Evolutionary conservation across 2,329 filamentous ascomycete genomes (phyloP).

Genomic region (Colletotrichum sp.): DNA sequence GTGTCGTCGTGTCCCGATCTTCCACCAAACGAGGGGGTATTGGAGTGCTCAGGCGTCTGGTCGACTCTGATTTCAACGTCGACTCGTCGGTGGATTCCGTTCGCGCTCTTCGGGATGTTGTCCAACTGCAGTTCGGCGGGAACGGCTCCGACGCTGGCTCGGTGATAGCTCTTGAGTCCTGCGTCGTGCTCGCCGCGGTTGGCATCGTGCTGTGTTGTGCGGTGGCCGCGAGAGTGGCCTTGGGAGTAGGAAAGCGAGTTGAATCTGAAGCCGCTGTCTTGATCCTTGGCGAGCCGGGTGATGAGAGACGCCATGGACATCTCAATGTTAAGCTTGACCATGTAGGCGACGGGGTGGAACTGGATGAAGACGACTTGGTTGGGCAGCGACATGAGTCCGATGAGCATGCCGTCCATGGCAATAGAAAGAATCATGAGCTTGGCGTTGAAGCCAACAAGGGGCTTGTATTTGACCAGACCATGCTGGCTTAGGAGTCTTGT

Average conservation of each 20-base stretch:
- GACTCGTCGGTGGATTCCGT: neutral
- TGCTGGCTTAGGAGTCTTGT: slow-evolving; percentile 49
- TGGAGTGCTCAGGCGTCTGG: neutral
- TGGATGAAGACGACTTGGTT: slow-evolving; percentile 48
- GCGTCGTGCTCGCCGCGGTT: neutral
- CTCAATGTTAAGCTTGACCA: slow-evolving; percentile 61
- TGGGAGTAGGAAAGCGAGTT: slow-evolving; percentile 15
- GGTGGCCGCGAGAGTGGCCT: neutral
- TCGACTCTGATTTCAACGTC: slow-evolving; percentile 11
- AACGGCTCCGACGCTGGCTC: neutral
- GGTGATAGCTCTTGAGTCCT: slow-evolving; percentile 1
- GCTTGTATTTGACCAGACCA: slow-evolving; percentile 55
- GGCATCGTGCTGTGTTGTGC: neutral
- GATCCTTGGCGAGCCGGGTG: slow-evolving; percentile 30
- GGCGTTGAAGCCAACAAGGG: slow-evolving; percentile 54
- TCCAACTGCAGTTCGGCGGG: neutral
- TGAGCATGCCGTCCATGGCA: slow-evolving; percentile 49
- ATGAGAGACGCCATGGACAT: slow-evolving; percentile 60
- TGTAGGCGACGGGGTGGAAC: slow-evolving; percentile 57
- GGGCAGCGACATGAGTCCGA: slow-evolving; percentile 36
- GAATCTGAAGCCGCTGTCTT: slow-evolving; percentile 5
- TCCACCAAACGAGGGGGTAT: neutral
- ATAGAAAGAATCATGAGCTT: slow-evolving; percentile 54
- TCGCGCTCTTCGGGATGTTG: neutral
- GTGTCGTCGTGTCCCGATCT: neutral